Evolutionary conservation across 1,284 basidiomycete genomes (phyloP).

Genomic region (Pyrrhoderma noxium): DNA sequence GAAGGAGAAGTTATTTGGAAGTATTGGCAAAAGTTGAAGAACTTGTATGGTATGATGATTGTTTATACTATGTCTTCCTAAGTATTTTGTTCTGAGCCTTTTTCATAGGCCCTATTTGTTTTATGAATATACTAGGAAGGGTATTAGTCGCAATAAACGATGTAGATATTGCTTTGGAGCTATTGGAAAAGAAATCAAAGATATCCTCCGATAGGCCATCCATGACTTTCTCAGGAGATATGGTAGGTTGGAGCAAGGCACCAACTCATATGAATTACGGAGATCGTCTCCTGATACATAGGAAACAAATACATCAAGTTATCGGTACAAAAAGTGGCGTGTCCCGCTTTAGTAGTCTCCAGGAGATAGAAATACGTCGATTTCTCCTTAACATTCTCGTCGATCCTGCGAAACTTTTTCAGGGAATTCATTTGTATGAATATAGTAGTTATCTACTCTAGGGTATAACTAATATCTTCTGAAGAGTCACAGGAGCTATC

Average conservation of each 20-base stretch:
- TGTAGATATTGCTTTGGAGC: conserved; percentile 34
- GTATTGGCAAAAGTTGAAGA: too few species aligned
- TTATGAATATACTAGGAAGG: conserved; percentile 34
- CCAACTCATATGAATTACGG: background rate
- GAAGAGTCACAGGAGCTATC: conserved; percentile 26
- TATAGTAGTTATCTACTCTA: too few species aligned
- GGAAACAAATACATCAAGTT: conserved; percentile 6
- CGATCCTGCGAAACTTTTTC: background rate
- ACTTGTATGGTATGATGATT: too few species aligned
- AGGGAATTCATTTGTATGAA: conserved; percentile 9
- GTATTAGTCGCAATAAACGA: conserved; percentile 38
- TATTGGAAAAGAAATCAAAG: conserved; percentile 39
- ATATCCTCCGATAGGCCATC: conserved; percentile 41
- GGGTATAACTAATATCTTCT: background rate
- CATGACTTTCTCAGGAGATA: conserved; percentile 11
- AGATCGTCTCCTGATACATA: conserved; percentile 1
- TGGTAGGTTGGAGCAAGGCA: conserved; percentile 5
- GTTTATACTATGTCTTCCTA: too few species aligned
- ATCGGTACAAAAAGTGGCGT: conserved; percentile 8
- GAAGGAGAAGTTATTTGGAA: background rate
- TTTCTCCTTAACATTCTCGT: conserved; percentile 13
- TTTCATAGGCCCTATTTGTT: conserved; percentile 18
- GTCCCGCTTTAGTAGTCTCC: conserved; percentile 6
- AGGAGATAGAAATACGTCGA: conserved; percentile 12
- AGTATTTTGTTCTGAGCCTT: too few species aligned